These are phyloP conservation scores for Fusarium sublunatum DNA, from an alignment of 2,329 filamentous ascomycete genomes.

Conservation along the genomic window DNA sequence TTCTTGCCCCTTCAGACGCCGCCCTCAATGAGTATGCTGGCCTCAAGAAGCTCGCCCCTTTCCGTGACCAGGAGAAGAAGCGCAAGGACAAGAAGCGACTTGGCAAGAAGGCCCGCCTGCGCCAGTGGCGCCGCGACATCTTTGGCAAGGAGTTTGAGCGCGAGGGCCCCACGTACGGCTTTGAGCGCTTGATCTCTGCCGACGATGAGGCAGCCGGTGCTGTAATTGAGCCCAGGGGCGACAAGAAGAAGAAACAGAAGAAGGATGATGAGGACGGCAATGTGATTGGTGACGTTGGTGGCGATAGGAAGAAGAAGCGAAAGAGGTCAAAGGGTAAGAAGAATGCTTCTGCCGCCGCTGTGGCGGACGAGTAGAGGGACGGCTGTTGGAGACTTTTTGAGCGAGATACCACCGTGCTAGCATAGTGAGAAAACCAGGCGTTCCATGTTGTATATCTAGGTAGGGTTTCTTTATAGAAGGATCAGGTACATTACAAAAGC, in stretches of 20 bases:
- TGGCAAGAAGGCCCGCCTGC: constrained; percentile 89
- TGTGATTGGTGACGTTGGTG: constrained; percentile 47
- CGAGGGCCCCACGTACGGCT: constrained; percentile 68
- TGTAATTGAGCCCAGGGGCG: constrained; percentile 44
- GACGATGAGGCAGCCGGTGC: constrained; percentile 40
- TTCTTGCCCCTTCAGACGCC: constrained; percentile 85
- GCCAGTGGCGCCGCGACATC: constrained; percentile 81
- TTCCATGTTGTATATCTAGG: constrained; percentile 37
- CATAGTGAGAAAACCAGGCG: constrained; percentile 38
- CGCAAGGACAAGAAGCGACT: constrained; percentile 86
- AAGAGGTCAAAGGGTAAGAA: constrained; percentile 63
- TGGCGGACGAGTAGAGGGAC: constrained; percentile 32
- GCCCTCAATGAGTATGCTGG: constrained; percentile 91
- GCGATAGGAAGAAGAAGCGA: constrained; percentile 60
- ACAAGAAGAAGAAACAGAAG: constrained; percentile 27
- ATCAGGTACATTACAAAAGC: constrained; percentile 21
- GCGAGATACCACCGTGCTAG: constrained; percentile 37
- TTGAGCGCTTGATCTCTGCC: constrained; percentile 56
- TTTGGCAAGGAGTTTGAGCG: constrained; percentile 70
- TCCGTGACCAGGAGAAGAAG: constrained; percentile 91
- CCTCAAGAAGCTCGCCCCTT: constrained; percentile 93
- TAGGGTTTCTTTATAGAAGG: constrained; percentile 25
- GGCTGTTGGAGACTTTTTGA: constrained; percentile 15
- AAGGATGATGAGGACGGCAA: constrained; percentile 24
- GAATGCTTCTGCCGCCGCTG: constrained; percentile 44